These are phyloP conservation scores for Ziziphus jujuba DNA, from an alignment of 306 rosid genomes.

Conservation along the genomic window DNA sequence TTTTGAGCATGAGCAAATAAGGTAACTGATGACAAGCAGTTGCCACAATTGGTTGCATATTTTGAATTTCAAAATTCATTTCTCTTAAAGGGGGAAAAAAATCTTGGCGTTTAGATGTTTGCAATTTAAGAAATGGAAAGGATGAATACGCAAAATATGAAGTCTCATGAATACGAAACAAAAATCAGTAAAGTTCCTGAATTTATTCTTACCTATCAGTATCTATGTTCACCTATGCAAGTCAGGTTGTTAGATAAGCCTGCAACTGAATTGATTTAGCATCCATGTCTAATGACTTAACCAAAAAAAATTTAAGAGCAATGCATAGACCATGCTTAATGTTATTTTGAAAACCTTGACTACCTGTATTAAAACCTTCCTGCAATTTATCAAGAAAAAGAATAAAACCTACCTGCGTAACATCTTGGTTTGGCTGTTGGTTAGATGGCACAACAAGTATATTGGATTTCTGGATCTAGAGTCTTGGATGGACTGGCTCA, in stretches of 20 bases:
- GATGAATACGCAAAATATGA: neutral
- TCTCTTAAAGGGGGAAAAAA: neutral
- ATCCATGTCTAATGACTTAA: neutral
- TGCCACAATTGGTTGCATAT: too few relatives aligned
- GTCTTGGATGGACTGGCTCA: slow-evolving; percentile 54
- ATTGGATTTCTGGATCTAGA: slow-evolving; percentile 39
- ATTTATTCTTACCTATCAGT: slow-evolving; percentile 39
- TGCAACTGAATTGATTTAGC: slow-evolving; percentile 21
- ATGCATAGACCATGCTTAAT: neutral
- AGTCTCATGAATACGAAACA: too few relatives aligned
- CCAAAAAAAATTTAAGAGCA: neutral
- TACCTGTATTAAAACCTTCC: slow-evolving; percentile 11
- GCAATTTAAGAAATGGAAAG: neutral
- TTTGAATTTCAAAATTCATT: neutral
- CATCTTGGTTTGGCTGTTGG: slow-evolving; percentile 56
- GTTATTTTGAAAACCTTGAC: neutral
- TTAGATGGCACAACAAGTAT: slow-evolving; percentile 28
- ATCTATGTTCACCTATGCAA: slow-evolving; percentile 70
- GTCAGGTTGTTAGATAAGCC: slow-evolving; percentile 81
- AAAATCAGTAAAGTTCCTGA: neutral
- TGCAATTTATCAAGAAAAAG: too few relatives aligned
- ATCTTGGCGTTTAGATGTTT: neutral
- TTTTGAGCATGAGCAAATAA: neutral
- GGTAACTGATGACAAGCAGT: neutral
- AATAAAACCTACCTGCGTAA: slow-evolving; percentile 51